These are phyloP conservation scores for Plectranthus barbatus DNA, from an alignment of 257 asterid species.

Conservation along the genomic window DNA sequence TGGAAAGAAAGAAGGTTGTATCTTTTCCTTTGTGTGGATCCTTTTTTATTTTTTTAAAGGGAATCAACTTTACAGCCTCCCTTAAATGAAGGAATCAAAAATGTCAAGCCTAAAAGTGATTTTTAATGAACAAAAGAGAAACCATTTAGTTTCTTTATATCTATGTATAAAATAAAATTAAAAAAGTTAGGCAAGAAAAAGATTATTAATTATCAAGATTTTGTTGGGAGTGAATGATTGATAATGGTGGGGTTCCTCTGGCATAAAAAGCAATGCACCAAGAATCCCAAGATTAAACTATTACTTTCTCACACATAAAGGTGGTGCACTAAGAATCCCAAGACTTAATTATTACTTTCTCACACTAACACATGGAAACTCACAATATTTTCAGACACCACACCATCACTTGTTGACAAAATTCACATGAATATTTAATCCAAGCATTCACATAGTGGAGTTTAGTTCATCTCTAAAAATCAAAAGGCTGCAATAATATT, in stretches of 20 bases:
- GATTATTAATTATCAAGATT: slow-evolving; percentile 5
- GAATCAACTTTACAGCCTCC: slow-evolving; percentile 19
- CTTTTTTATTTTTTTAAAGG: not conserved
- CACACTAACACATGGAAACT: slow-evolving; percentile 20
- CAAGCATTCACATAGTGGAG: not conserved
- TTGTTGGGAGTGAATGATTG: slow-evolving; percentile 14
- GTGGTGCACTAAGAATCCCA: slow-evolving; percentile 25
- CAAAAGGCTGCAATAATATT: not conserved
- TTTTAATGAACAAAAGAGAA: not conserved
- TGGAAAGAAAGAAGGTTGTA: too few relatives aligned
- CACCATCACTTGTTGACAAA: slow-evolving; percentile 2
- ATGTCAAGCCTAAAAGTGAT: slow-evolving; percentile 2
- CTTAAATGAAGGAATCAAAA: slow-evolving; percentile 14
- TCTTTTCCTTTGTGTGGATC: not conserved
- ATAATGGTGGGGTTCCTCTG: slow-evolving; percentile 16
- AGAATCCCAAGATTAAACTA: too few relatives aligned
- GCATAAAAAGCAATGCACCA: too few relatives aligned
- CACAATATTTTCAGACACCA: slow-evolving; percentile 4
- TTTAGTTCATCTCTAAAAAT: not conserved
- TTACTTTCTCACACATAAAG: too few relatives aligned
- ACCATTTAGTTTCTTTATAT: too few relatives aligned
- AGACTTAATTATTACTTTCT: slow-evolving; percentile 2
- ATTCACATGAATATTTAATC: not conserved
- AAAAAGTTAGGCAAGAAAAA: not conserved
- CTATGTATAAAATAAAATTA: too few relatives aligned